A percentile compares a stretch with the other conserved stretches of the same genome.
Evolutionary conservation across 2,329 filamentous ascomycete species (phyloP).

Genomic region (Camillea tinctor): DNA sequence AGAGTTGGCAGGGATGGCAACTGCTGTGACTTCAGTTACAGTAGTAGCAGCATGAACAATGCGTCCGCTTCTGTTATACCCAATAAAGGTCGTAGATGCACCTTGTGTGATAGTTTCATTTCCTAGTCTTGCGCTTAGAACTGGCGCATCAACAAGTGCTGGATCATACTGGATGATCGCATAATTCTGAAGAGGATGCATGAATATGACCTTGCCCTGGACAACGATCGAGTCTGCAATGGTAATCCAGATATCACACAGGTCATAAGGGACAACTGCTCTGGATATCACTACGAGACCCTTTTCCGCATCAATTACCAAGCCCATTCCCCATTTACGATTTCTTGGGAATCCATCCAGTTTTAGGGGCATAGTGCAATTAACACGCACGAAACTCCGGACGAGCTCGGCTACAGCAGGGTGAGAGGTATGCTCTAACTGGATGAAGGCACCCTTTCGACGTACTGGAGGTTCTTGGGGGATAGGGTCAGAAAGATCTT

Average conservation of each 20-base stretch:
- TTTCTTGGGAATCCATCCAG: constrained; percentile 97
- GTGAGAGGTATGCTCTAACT: constrained; percentile 83
- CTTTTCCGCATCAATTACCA: constrained; percentile 97
- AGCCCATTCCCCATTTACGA: constrained; percentile 88
- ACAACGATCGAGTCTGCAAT: constrained; percentile 96
- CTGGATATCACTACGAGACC: constrained; percentile 91
- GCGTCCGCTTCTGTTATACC: constrained; percentile 94
- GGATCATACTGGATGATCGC: constrained; percentile 94
- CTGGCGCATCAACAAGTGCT: constrained; percentile 86
- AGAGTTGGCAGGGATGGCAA: constrained; percentile 91
- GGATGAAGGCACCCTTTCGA: constrained; percentile 84
- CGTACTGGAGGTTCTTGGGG: constrained; percentile 71
- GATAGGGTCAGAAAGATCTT: constrained; percentile 76
- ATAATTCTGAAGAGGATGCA: constrained; percentile 97
- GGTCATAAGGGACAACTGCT: constrained; percentile 91
- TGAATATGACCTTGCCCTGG: constrained; percentile 89
- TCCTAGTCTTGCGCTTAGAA: constrained; percentile 83
- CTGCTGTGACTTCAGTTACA: constrained; percentile 95
- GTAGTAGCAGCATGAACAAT: constrained; percentile 92
- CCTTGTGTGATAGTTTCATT: constrained; percentile 84
- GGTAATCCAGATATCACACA: constrained; percentile 94
- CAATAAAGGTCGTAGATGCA: constrained; percentile 91
- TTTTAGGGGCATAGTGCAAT: constrained; percentile 91
- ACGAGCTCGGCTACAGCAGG: constrained; percentile 91
- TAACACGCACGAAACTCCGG: constrained; percentile 89